Percentiles rank a stretch among this genome's conserved stretches.
Conservation (phyloP, 306 rosid genomes). For the Psophocarpus tetragonolobus region DNA sequence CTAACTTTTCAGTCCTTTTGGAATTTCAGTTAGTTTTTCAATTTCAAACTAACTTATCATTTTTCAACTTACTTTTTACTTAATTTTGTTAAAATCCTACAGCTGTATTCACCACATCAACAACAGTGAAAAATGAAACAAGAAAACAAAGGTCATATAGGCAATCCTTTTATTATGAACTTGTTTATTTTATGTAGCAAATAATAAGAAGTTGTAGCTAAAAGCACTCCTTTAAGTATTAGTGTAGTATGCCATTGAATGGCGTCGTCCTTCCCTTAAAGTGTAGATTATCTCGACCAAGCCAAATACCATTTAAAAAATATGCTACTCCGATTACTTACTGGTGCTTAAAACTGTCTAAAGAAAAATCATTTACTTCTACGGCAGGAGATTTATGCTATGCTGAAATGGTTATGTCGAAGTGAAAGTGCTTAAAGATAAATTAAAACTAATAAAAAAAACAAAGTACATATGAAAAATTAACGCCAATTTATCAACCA, state of each 20-base stretch:
- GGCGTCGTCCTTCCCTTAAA: background rate
- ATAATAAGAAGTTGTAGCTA: background rate
- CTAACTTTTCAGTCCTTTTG: too few species aligned
- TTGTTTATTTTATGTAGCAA: background rate
- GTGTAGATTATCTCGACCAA: background rate
- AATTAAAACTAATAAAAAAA: background rate
- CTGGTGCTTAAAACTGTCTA: background rate
- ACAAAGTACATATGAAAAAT: background rate
- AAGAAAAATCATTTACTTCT: background rate
- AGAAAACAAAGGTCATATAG: too few species aligned
- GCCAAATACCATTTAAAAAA: background rate
- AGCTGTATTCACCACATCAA: background rate
- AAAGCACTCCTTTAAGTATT: background rate
- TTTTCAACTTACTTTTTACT: too few species aligned
- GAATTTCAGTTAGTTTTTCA: too few species aligned
- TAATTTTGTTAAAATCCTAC: too few species aligned
- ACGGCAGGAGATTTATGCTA: background rate
- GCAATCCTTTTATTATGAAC: background rate
- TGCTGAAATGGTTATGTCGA: slow-evolving; percentile 14
- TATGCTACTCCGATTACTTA: background rate
- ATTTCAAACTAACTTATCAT: too few species aligned
- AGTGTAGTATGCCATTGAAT: background rate
- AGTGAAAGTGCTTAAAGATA: background rate
- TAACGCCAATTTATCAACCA: background rate
- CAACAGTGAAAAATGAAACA: too few species aligned